Evolutionary conservation across 1,284 basidiomycete genomes (phyloP).

Genomic region (Wolfiporia cocos): DNA sequence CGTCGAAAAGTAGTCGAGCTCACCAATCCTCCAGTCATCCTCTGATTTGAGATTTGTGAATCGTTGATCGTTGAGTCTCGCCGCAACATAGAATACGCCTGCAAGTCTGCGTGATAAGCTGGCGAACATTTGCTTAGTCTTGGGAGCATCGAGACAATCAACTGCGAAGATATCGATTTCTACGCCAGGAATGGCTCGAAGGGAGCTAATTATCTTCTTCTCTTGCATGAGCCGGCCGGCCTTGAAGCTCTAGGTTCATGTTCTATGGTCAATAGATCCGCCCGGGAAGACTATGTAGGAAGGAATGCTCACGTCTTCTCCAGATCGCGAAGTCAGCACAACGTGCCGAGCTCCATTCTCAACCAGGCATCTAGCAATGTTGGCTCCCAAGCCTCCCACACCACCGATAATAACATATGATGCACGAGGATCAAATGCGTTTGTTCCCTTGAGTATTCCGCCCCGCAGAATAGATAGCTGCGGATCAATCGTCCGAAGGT

Average conservation of each 20-base stretch:
- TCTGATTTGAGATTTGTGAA: slow-evolving; percentile 11
- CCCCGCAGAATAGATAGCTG: slow-evolving; percentile 4
- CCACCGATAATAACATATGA: slow-evolving; percentile 13
- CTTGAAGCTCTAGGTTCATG: slow-evolving; percentile 2
- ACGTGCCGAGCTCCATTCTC: slow-evolving; percentile 11
- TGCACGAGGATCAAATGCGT: slow-evolving; percentile 11
- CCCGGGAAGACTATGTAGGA: not conserved
- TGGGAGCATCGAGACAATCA: slow-evolving; percentile 9
- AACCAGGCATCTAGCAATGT: slow-evolving; percentile 8
- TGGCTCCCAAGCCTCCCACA: slow-evolving; percentile 9
- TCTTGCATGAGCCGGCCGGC: slow-evolving; percentile 6
- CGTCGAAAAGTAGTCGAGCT: not conserved
- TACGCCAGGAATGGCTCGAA: slow-evolving; percentile 8
- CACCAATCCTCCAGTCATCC: slow-evolving; percentile 14
- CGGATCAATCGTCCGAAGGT: not conserved
- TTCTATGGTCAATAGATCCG: not conserved
- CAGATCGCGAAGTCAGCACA: slow-evolving; percentile 12
- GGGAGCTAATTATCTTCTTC: slow-evolving; percentile 8
- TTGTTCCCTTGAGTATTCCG: slow-evolving; percentile 3
- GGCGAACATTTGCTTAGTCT: slow-evolving; percentile 8
- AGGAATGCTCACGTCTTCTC: slow-evolving; percentile 6
- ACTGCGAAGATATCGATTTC: slow-evolving; percentile 9
- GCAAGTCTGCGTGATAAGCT: not conserved
- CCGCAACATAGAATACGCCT: slow-evolving; percentile 16
- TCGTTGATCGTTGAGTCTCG: slow-evolving; percentile 11